Conservation (phyloP, 208 protist genomes). For the Sergeia podlipaevii region DNA sequence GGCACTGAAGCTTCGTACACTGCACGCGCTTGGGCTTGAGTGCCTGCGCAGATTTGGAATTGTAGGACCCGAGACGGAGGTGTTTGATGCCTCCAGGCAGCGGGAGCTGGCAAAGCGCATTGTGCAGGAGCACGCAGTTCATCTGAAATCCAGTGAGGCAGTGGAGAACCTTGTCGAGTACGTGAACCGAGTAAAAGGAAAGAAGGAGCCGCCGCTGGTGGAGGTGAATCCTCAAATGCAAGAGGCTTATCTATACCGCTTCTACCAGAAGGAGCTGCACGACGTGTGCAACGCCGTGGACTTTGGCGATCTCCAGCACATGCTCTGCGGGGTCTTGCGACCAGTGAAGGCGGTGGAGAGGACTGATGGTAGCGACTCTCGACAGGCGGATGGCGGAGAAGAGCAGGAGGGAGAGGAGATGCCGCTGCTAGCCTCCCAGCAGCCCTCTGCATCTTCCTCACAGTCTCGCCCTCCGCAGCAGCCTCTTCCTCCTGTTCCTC, state of each 20-base stretch:
- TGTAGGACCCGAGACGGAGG: constrained; percentile 36
- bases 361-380: neutral
- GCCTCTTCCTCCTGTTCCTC: too few relatives aligned
- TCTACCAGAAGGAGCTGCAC: constrained; percentile 69
- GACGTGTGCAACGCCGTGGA: constrained; percentile 66
- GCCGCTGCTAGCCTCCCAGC: neutral
- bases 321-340: constrained; percentile 63
- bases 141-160: constrained; percentile 48
- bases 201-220: constrained; percentile 28
- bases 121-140: constrained; percentile 47
- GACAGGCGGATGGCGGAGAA: neutral
- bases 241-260: constrained; percentile 58
- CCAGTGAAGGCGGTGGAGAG: constrained; percentile 9
- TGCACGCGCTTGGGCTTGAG: constrained; percentile 83
- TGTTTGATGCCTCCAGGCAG: constrained; percentile 63
- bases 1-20: constrained; percentile 72
- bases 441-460: too few relatives aligned
- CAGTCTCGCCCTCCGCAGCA: too few relatives aligned
- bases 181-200: constrained; percentile 65
- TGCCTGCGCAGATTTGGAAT: constrained; percentile 65
- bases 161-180: constrained; percentile 56
- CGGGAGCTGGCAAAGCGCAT: constrained; percentile 41
- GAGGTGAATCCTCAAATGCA: constrained; percentile 56
- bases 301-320: constrained; percentile 82
- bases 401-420: neutral